These are phyloP conservation scores for Cyberlindnera mrakii DNA, from an alignment of 805 yeast genomes.

Conservation along the genomic window DNA sequence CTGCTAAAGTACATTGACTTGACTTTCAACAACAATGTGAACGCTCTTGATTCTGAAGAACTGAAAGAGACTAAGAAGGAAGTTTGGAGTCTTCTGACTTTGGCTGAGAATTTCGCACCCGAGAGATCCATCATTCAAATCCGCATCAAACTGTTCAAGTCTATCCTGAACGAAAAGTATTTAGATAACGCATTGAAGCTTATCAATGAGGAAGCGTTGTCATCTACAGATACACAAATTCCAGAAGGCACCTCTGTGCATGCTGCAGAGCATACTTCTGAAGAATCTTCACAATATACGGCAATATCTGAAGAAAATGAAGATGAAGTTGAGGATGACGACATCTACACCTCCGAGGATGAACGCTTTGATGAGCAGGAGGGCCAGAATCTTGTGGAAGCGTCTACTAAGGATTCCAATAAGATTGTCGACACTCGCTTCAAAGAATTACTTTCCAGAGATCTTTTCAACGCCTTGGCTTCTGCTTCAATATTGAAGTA, in stretches of 20 bases:
- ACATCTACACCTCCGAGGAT: conserved; percentile 4
- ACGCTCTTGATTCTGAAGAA: conserved; percentile 17
- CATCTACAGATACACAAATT: conserved; percentile 4
- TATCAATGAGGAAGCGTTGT: conserved; percentile 10
- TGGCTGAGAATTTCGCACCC: conserved; percentile 22
- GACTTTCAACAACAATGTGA: conserved; percentile 15
- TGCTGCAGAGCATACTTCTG: conserved; percentile 1
- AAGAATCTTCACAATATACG: background rate
- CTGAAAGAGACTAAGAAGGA: conserved; percentile 20
- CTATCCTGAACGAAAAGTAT: conserved; percentile 24
- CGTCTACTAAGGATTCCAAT: background rate
- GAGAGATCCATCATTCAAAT: conserved; percentile 23
- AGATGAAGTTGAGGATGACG: background rate
- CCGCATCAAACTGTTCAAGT: conserved; percentile 23
- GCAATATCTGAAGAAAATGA: conserved; percentile 4
- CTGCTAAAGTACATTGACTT: conserved; percentile 21
- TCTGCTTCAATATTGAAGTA: conserved; percentile 21
- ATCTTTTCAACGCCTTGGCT: conserved; percentile 20
- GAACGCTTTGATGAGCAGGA: background rate
- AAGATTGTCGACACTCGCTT: conserved; percentile 14
- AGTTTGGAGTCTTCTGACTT: conserved; percentile 18
- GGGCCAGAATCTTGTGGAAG: background rate
- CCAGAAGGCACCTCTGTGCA: conserved; percentile 1
- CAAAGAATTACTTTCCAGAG: conserved; percentile 17
- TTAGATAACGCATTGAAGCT: conserved; percentile 15